Percentiles rank a stretch among this genome's conserved stretches.
Evolutionary conservation across 768 basidiomycete species (phyloP).

Genomic region (Suillus subalutaceus): DNA sequence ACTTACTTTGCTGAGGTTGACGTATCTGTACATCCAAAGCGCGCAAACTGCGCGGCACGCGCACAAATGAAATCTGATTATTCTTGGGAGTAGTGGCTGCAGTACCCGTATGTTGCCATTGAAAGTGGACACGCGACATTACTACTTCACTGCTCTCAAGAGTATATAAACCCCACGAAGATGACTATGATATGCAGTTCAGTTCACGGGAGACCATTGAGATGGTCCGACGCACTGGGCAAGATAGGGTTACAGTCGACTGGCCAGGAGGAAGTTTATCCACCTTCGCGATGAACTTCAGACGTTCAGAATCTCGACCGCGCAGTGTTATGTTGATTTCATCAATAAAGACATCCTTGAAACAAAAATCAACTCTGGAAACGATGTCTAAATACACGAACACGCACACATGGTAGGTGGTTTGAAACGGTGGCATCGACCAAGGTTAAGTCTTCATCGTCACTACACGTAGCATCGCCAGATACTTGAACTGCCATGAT

Average conservation of each 20-base stretch:
- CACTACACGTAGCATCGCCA: constrained; percentile 50
- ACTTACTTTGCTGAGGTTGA: constrained; percentile 49
- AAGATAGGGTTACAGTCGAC: constrained; percentile 62
- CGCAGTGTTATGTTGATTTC: constrained; percentile 61
- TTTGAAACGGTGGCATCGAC: constrained; percentile 67
- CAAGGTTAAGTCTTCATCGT: constrained; percentile 67
- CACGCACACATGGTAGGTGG: constrained; percentile 72
- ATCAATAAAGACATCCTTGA: constrained; percentile 62
- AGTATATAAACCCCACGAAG: constrained; percentile 67
- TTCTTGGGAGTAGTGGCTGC: constrained; percentile 26
- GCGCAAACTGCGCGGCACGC: constrained; percentile 62
- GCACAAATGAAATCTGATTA: constrained; percentile 48
- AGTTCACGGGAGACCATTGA: constrained; percentile 8
- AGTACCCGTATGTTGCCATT: constrained; percentile 56
- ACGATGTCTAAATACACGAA: not conserved
- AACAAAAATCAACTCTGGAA: constrained; percentile 15
- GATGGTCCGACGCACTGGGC: constrained; percentile 57
- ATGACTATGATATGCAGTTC: constrained; percentile 50
- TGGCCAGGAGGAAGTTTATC: constrained; percentile 58
- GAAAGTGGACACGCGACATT: constrained; percentile 64
- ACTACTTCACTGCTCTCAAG: constrained; percentile 71
- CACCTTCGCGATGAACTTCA: constrained; percentile 52
- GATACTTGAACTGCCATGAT: constrained; percentile 57
- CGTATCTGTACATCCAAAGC: constrained; percentile 66
- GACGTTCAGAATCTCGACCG: constrained; percentile 64